Evolutionary conservation across 1,284 basidiomycete species (phyloP), one percentile per base, ranked within the genome.

Genomic region (Xerocomus minutiporus): DNA sequence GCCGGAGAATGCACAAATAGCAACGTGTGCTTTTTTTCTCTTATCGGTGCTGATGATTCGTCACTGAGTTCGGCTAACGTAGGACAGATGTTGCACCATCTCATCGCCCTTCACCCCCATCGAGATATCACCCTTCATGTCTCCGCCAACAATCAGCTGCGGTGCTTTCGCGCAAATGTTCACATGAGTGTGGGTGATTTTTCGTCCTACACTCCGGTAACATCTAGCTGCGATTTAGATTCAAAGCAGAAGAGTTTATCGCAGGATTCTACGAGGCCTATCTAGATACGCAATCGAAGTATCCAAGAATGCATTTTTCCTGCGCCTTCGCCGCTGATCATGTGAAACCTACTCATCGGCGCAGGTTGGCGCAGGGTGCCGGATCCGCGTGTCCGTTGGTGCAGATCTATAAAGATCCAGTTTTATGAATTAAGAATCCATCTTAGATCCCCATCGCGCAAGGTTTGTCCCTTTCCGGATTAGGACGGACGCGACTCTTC

Each of bases 201-300:
- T 25, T 26, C 13, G 15, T 23, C 25, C 13, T 34, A 15, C 29
- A 17, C 31, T 20, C 20, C 9, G 6, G 43, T 13, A 45, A 6
- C 54, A 17, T 17, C 35, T 52, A 88, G 88, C 70, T 17, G 38
- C 81, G 81, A 49, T 90, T 91, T 59, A 88, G 88, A 20, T 90
- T 91, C 77, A 90, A 91, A 61, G 85, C 86, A 0, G 88, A 90
- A 67, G 86, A 87, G 63, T 90, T n/a, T n/a, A n/a, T n/a, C 32
- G 80, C 81, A 25, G 86, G 84, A 17, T 91, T 91, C 60, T 91
- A 90, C 58, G 84, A 87, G 42, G 76, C 83, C 41, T 89, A 89
- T 64, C 71, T 90, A 17, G 80, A 84, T 60, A 69, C 79, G 4
- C 72, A 80, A 20, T 86, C 85, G n/a, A 77, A 51, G 76, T 77